Base-by-base conservation (phyloP, 805 yeast genomes). In the Candida insectorum region DNA sequence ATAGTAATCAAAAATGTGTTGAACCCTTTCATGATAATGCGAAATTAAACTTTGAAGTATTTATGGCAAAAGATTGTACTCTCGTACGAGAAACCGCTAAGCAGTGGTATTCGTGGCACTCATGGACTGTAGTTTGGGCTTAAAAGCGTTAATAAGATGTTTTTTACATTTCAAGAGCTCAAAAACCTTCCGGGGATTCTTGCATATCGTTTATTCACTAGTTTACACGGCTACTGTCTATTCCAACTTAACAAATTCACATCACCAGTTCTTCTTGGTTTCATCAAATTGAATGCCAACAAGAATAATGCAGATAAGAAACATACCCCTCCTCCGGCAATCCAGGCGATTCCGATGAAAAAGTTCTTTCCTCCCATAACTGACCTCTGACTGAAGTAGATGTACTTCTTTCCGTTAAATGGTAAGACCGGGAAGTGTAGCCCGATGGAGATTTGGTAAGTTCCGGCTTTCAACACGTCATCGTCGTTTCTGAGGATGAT, bases 341-440 rank as follows among this genome's bases (percentile, higher is more conserved):
- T 71, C 83, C 89, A 85, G 24, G 77, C 65, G 32, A 77, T 69
- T 20, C 93, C 94, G 44, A 85, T 59, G 50, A 84, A 84, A 24
- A 71, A 54, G 55, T 85, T 85, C 56, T 79, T 81, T 16, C 93
- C 91, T 11, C 94, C 94, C 42, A 81, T 71, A 4, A 74, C 79
- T 2, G 86, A 78, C 40, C 85, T 71, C 26, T 86, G 86, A 4
- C 85, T 73, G 17, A 85, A 44, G 48, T 75, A 84, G 16, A 85
- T 56, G 36, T 71, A 76, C 55, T 85, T 85, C 36, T 74, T 72
- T 35, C 91, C 91, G 5, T 78, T 62, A 54, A 70, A 85, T 22
- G 75, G 78, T 16, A 66, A 62, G 2, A 84, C 91, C 4, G 94
- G 94, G 78, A 84, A 85, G 47, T 85, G 88, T 41, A 84, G 63